Evolutionary conservation across 306 rosid species (phyloP).

Genomic region (Delonix regia): DNA sequence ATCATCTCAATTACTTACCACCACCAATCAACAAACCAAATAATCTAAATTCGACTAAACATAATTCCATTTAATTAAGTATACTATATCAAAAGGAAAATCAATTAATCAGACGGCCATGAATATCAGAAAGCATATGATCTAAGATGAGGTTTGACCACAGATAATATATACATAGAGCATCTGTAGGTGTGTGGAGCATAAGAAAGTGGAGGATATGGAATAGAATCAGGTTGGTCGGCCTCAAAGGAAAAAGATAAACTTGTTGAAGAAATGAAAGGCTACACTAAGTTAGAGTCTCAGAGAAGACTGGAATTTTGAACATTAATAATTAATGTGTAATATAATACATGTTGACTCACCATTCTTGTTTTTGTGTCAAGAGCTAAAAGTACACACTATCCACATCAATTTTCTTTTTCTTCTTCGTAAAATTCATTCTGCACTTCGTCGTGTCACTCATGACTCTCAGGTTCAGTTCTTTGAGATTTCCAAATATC

Average conservation of each 20-base stretch:
- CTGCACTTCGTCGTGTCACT: constrained; percentile 36
- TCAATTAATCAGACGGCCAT: constrained; percentile 8
- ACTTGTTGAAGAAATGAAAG: constrained; percentile 38
- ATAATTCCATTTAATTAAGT: no score
- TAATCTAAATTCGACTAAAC: neutral
- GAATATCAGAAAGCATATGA: neutral
- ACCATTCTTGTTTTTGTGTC: constrained; percentile 38
- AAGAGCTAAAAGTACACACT: constrained; percentile 37
- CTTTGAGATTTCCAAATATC: neutral
- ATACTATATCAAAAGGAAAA: no score
- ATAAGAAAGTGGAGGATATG: constrained; percentile 61
- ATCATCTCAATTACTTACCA: no score
- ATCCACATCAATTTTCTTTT: constrained; percentile 31
- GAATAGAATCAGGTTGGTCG: constrained; percentile 95
- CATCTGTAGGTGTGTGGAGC: constrained; percentile 36
- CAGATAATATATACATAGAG: constrained; percentile 35
- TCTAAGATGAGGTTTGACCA: constrained; percentile 16
- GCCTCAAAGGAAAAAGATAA: constrained; percentile 69
- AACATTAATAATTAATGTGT: neutral
- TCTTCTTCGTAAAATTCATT: constrained; percentile 39
- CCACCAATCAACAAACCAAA: no score
- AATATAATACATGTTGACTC: constrained; percentile 51
- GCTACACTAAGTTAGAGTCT: constrained; percentile 50
- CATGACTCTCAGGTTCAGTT: neutral
- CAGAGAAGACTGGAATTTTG: constrained; percentile 58